Base-by-base conservation (phyloP, 768 basidiomycete species). In the Boletus rubescentipes region DNA sequence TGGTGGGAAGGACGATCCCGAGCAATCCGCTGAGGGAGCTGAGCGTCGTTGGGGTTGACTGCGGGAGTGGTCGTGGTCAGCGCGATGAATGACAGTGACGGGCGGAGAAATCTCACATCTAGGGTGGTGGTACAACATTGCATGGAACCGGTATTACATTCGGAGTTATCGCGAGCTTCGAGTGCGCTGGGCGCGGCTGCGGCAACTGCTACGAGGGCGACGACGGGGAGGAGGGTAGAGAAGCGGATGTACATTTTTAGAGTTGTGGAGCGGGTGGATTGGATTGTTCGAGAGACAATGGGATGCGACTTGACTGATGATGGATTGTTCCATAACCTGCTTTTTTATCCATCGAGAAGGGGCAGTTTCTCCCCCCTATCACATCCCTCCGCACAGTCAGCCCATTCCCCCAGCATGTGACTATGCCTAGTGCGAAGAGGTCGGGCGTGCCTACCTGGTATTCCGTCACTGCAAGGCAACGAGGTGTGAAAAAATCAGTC, bases 341-440 rank as follows among this genome's bases (percentile, higher is more conserved):
- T 40, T n/a, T 54, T 57, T 60, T 64, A 64, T 61, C 61, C 43
- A 3, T 9, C 15, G 18, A 30, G 29, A 38, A 26, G 10, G 5
- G 11, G 29, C 8, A 26, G n/a, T 23, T n/a, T 16, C 34, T 26
- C 26, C 20, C 3, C 35, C 6, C n/a, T 6, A 2, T 10, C 18
- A 2, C 15, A 32, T 18, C 16, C 20, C 11, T 6, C 12, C 12
- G n/a, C 20, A 36, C 37, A 41, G n/a, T n/a, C 34, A n/a, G 50
- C 14, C 26, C 35, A 1, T 18, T 26, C 4, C 7, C n/a, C 26
- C 18, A 18, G 21, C 16, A 40, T 3, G 3, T 1, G n/a, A n/a
- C n/a, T n/a, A n/a, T 20, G 9, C 12, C 11, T 26, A 1, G 26
- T 36, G 34, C 7, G 37, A 20, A 26, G 43, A 45, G 26, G 42